A percentile compares a stretch with the other conserved stretches of the same genome.
phyloP scores from a whole-genome alignment of 1,284 basidiomycete species.

The Fomes fomentarius region DNA sequence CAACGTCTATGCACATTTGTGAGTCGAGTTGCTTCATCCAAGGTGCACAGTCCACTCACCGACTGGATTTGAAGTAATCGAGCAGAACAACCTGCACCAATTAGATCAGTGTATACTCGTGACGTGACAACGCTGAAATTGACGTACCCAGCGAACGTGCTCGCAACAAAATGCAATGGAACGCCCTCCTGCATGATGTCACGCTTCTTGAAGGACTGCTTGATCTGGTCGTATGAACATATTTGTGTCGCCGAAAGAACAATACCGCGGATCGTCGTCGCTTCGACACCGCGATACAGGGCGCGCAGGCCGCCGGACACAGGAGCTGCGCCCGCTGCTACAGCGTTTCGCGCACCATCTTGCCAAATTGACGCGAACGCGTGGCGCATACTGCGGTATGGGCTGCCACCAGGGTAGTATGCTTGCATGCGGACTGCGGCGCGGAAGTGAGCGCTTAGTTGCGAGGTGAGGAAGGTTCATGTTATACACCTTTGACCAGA shows the following conservation, averaged over 20 bases:
- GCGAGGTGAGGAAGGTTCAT: not conserved
- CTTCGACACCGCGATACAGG: slow-evolving; percentile 40
- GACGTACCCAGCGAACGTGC: slow-evolving; percentile 40
- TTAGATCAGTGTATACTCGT: not conserved
- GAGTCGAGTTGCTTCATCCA: not conserved
- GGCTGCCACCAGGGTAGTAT: slow-evolving; percentile 37
- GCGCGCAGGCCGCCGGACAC: slow-evolving; percentile 34
- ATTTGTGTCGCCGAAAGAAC: slow-evolving; percentile 42
- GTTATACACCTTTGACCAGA: slow-evolving; percentile 42
- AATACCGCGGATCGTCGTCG: slow-evolving; percentile 41
- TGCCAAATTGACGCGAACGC: slow-evolving; percentile 38
- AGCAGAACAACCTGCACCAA: slow-evolving; percentile 37
- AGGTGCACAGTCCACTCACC: slow-evolving; percentile 27
- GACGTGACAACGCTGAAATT: not conserved
- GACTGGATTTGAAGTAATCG: slow-evolving; percentile 43
- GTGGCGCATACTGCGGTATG: slow-evolving; percentile 38
- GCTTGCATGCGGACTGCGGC: slow-evolving; percentile 43
- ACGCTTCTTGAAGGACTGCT: slow-evolving; percentile 38
- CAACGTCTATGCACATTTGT: slow-evolving; percentile 33
- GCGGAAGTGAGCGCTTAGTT: not conserved
- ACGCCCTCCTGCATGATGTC: slow-evolving; percentile 40
- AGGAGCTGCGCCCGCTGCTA: slow-evolving; percentile 9
- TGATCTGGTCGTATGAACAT: slow-evolving; percentile 43
- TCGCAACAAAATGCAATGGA: slow-evolving; percentile 38
- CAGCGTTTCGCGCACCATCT: slow-evolving; percentile 32